Percentiles rank a stretch among this genome's conserved stretches.
phyloP scores from a whole-genome alignment of 257 asterid genomes.

The Datura wrightii region DNA sequence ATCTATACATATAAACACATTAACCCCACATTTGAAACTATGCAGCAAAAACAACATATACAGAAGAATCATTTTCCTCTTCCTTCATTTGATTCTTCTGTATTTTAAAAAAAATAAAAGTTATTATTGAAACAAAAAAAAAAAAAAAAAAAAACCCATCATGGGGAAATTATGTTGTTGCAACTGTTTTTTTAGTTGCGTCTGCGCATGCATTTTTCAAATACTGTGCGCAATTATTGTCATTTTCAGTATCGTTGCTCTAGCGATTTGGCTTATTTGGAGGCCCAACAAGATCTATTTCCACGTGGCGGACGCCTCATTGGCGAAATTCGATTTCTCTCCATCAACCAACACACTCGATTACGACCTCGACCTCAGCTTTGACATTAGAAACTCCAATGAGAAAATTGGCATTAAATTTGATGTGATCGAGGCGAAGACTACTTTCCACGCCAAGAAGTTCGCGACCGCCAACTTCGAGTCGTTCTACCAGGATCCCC shows the following conservation, averaged over 20 bases:
- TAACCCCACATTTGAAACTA: neutral
- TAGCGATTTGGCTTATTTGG: slow-evolving; percentile 69
- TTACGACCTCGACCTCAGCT: slow-evolving; percentile 62
- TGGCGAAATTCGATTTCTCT: slow-evolving; percentile 58
- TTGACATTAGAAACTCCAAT: slow-evolving; percentile 81
- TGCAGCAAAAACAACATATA: neutral
- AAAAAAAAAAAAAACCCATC: neutral
- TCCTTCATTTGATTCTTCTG: slow-evolving; percentile 19
- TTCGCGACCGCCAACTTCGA: slow-evolving; percentile 42
- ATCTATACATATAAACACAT: neutral
- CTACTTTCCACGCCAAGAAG: slow-evolving; percentile 57
- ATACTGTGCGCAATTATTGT: slow-evolving; percentile 54
- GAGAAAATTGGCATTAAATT: slow-evolving; percentile 72
- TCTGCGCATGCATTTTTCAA: slow-evolving; percentile 73
- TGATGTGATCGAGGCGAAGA: slow-evolving; percentile 70
- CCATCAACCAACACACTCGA: slow-evolving; percentile 57
- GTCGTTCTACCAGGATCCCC: slow-evolving; percentile 60
- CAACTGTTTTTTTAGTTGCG: slow-evolving; percentile 64
- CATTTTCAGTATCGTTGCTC: slow-evolving; percentile 45
- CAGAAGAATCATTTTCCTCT: neutral
- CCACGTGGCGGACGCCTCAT: slow-evolving; percentile 61
- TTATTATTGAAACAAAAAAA: neutral
- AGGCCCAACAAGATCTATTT: slow-evolving; percentile 72
- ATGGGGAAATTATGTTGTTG: slow-evolving; percentile 58
- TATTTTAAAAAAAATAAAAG: neutral